Evolutionary conservation across 352 stramenopile species (phyloP).

Genomic region (Phytophthora idaei): DNA sequence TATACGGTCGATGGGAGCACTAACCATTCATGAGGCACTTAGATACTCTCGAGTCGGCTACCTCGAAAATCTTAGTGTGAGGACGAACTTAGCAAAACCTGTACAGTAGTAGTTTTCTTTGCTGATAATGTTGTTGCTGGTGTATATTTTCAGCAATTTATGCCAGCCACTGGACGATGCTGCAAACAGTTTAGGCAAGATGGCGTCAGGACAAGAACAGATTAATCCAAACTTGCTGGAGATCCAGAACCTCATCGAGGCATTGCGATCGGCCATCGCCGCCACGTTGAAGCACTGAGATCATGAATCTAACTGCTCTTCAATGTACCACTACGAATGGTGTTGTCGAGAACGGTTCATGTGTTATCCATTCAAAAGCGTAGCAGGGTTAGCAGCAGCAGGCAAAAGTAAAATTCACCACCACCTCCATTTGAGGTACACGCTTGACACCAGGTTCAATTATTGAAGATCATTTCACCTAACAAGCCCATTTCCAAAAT

Average conservation of each 20-base stretch:
- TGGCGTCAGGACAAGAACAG: constrained; percentile 1
- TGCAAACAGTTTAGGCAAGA: constrained; percentile 2
- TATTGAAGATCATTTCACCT: constrained; percentile 4
- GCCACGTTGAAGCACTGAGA: constrained; percentile 8
- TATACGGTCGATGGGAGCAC: background rate
- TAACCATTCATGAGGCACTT: background rate
- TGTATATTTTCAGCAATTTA: constrained; percentile 3
- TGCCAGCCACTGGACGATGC: constrained; percentile 6
- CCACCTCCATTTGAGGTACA: background rate
- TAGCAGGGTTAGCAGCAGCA: background rate
- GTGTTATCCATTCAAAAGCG: no score
- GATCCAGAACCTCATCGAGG: constrained; percentile 46
- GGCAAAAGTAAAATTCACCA: background rate
- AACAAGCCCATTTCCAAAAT: constrained; percentile 21
- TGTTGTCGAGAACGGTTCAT: background rate
- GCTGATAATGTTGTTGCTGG: background rate
- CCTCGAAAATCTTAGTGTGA: constrained; percentile 2
- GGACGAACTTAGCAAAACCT: constrained; percentile 4
- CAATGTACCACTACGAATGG: background rate
- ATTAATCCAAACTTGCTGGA: constrained; percentile 40
- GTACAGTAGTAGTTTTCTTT: background rate
- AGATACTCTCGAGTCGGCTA: background rate
- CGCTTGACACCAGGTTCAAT: background rate
- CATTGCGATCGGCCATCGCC: constrained; percentile 32
- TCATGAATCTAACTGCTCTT: background rate